Conservation (phyloP, 2,329 filamentous ascomycete species). For the Ophiostoma sp. region DNA sequence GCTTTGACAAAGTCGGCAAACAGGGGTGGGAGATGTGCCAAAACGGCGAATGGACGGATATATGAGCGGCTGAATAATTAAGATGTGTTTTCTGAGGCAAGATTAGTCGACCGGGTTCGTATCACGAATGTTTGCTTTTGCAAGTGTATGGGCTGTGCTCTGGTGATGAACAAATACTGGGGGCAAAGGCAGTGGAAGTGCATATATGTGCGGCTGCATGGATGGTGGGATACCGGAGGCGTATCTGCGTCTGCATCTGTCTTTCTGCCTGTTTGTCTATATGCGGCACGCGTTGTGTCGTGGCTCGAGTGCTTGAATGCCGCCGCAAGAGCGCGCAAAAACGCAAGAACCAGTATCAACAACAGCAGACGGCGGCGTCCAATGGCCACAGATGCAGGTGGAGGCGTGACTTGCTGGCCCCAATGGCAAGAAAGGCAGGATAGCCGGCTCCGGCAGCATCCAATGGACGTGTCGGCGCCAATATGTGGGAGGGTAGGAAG, state of each 20-base stretch:
- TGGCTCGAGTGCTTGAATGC: slow-evolving; percentile 28
- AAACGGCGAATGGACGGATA: background rate
- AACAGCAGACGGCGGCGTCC: slow-evolving; percentile 8
- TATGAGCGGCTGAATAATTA: background rate
- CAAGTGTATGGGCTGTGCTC: background rate
- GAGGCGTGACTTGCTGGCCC: slow-evolving; percentile 24
- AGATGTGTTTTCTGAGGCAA: background rate
- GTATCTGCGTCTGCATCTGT: background rate
- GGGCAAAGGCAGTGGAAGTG: background rate
- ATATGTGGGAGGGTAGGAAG: slow-evolving; percentile 8
- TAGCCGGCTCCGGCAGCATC: background rate
- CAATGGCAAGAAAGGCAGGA: slow-evolving; percentile 12
- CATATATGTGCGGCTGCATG: background rate
- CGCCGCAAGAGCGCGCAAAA: slow-evolving; percentile 14
- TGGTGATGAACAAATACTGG: background rate
- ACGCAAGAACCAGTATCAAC: background rate
- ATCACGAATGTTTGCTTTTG: background rate
- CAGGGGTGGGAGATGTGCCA: background rate
- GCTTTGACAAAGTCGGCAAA: background rate
- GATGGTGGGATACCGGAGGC: slow-evolving; percentile 18
- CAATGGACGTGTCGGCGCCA: background rate
- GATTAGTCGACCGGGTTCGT: background rate
- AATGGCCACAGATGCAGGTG: slow-evolving; percentile 7
- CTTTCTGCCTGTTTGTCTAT: background rate
- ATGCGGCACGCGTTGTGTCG: slow-evolving; percentile 25